Evolutionary conservation across 768 basidiomycete species (phyloP), one percentile per base, ranked within the genome.

Genomic region (Boletus bicolor): DNA sequence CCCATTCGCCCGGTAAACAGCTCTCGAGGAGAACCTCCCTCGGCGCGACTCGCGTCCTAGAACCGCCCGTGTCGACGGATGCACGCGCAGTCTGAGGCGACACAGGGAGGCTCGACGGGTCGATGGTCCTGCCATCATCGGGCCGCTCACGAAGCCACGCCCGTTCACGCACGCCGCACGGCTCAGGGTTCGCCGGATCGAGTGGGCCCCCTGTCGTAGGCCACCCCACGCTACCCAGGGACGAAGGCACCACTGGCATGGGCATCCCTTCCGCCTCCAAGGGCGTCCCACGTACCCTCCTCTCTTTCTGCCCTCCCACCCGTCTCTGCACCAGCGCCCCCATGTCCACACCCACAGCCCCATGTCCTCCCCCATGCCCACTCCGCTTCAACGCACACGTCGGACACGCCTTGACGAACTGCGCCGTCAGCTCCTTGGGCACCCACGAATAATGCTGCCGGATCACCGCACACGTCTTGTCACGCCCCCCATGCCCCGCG

Each of bases 351-450:
- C 60, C 44, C 42, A 64, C 46, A 2, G 57, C 63, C 3, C 66
- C 62, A 41, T 67, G 62, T n/a, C 70, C 28, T 7, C 28, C 28
- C 28, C 28, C 71, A 21, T 71, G 66, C 43, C 75, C 75, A 50
- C 72, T 73, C 57, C 77, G 69, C 69, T 78, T 77, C 49, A 68
- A 74, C 55, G 70, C 78, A 62, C 91, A 93, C 8, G 88, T 87
- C 14, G 90, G 91, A 64, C 91, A 93, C 26, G 79, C 79, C 69
- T 83, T 85, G 71, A 92, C 84, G 65, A 91, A 93, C 55, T 81
- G 82, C 17, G 87, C 82, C 44, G 91, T 82, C 41, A 93, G 83
- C 64, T 89, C 86, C 72, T 92, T 93, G 15, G 91, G 91, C 28
- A 93, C 81, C 85, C 87, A 92, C 9, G 87, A 85, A 68, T 91